Evolutionary conservation across 129 eudicot species (phyloP).

Genomic region (Chrysanthemum seticuspe): DNA sequence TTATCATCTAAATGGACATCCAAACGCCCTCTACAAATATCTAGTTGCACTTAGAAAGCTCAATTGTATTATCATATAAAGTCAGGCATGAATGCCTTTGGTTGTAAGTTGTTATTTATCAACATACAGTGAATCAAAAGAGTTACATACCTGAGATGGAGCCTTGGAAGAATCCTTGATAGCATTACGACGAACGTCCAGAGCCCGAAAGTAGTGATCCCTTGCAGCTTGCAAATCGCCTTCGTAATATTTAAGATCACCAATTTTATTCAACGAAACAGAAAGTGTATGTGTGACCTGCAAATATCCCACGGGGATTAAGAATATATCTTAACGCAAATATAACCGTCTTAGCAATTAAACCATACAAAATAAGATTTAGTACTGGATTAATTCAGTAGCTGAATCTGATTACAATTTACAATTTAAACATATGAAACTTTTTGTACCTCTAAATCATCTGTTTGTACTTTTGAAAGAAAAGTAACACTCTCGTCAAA

Average conservation of each 20-base stretch:
- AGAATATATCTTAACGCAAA: neutral
- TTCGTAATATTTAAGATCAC: conserved; percentile 84
- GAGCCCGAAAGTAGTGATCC: conserved; percentile 61
- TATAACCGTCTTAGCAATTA: neutral
- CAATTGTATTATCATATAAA: neutral
- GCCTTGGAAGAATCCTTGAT: conserved; percentile 56
- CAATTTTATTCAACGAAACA: conserved; percentile 86
- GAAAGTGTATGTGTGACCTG: conserved; percentile 93
- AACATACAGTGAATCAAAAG: conserved; percentile 1
- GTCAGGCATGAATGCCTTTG: neutral
- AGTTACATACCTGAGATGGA: conserved; percentile 67
- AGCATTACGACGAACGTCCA: conserved; percentile 77
- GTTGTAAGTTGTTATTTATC: neutral
- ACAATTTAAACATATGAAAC: neutral
- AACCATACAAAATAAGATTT: conserved; percentile 3
- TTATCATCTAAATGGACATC: neutral
- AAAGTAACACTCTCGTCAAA: conserved; percentile 80
- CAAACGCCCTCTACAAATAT: neutral
- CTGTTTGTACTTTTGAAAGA: conserved; percentile 60
- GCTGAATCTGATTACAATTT: neutral
- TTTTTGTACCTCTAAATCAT: conserved; percentile 66
- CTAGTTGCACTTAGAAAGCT: neutral
- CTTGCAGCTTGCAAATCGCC: conserved; percentile 79
- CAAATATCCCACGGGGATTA: conserved; percentile 18
- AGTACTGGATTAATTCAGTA: neutral